phyloP scores from a whole-genome alignment of 306 rosid genomes.

The Sesbania bispinosa region DNA sequence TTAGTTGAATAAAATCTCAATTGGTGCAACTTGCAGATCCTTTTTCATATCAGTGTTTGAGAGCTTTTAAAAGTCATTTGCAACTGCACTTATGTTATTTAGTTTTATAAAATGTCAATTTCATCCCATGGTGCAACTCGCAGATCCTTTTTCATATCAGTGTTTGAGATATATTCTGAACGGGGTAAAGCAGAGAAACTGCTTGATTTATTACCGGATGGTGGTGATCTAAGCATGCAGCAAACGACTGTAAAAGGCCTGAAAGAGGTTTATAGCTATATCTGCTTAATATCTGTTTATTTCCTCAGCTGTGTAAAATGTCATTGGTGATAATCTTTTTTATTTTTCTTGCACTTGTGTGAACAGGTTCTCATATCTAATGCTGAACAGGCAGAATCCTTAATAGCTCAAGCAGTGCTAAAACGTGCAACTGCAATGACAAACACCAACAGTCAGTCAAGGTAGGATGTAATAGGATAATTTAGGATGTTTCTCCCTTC shows the following conservation, averaged over 20 bases:
- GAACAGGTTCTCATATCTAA: slow-evolving; percentile 59
- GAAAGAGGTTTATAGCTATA: slow-evolving; percentile 61
- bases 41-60: no score
- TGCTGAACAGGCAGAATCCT: slow-evolving; percentile 58
- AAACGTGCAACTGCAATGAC: slow-evolving; percentile 84
- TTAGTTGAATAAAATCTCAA: no score
- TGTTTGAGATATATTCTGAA: slow-evolving; percentile 81
- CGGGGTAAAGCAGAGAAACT: slow-evolving; percentile 80
- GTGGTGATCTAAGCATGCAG: slow-evolving; percentile 74
- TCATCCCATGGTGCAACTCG: background rate
- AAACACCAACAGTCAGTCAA: slow-evolving; percentile 78
- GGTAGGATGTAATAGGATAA: slow-evolving; percentile 41
- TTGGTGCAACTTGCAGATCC: no score
- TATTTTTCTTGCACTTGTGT: slow-evolving; percentile 17
- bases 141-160: slow-evolving; percentile 64
- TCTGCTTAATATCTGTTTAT: background rate
- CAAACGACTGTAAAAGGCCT: slow-evolving; percentile 68
- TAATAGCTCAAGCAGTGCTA: slow-evolving; percentile 61
- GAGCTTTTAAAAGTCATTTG: background rate
- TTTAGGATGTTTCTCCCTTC: background rate
- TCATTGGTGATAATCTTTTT: background rate
- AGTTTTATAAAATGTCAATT: slow-evolving; percentile 1
- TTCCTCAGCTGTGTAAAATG: background rate
- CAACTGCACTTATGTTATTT: background rate
- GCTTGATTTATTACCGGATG: slow-evolving; percentile 64